A percentile compares a stretch with the other conserved stretches of the same genome.
Evolutionary conservation across 2,329 filamentous ascomycete genomes (phyloP).

Genomic region (Thelonectria rubi): DNA sequence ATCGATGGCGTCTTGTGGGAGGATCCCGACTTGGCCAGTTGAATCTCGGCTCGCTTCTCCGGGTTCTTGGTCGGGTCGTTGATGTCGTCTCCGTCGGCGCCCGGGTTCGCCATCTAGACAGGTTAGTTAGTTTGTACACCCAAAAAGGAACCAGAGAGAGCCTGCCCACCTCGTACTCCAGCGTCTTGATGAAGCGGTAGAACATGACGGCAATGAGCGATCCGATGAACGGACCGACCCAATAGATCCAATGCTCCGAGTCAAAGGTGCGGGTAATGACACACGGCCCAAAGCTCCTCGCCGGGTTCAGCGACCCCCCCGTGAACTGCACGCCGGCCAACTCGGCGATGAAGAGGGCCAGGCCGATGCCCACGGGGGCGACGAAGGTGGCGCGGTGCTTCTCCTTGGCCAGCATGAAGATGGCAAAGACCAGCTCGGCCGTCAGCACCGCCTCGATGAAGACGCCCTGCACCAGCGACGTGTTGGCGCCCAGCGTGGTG

Average conservation of each 20-base stretch:
- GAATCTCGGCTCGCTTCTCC: conserved; percentile 49
- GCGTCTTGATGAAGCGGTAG: conserved; percentile 52
- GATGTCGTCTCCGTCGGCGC: conserved; percentile 54
- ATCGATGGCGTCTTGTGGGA: conserved; percentile 34
- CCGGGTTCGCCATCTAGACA: conserved; percentile 55
- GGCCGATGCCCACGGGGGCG: conserved; percentile 58
- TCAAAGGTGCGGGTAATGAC: conserved; percentile 54
- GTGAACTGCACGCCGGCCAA: conserved; percentile 59
- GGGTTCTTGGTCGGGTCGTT: conserved; percentile 57
- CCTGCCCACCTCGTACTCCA: conserved; percentile 49
- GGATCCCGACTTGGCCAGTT: conserved; percentile 13
- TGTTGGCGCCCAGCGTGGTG: conserved; percentile 52
- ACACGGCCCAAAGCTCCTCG: conserved; percentile 57
- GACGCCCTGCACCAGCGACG: conserved; percentile 55
- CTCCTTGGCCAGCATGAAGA: conserved; percentile 62
- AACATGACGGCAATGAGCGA: conserved; percentile 49
- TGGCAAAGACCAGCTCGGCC: conserved; percentile 57
- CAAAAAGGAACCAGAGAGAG: background rate
- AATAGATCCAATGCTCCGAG: conserved; percentile 59
- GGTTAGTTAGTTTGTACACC: background rate
- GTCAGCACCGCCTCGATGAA: conserved; percentile 61
- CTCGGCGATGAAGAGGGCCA: conserved; percentile 57
- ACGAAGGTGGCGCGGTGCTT: conserved; percentile 59
- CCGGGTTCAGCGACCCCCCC: conserved; percentile 58
- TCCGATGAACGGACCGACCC: conserved; percentile 48